Percentiles rank a stretch among this genome's conserved stretches.
These are phyloP conservation scores for Adenanthera pavonina DNA, from an alignment of 306 rosid genomes.

Conservation along the genomic window DNA sequence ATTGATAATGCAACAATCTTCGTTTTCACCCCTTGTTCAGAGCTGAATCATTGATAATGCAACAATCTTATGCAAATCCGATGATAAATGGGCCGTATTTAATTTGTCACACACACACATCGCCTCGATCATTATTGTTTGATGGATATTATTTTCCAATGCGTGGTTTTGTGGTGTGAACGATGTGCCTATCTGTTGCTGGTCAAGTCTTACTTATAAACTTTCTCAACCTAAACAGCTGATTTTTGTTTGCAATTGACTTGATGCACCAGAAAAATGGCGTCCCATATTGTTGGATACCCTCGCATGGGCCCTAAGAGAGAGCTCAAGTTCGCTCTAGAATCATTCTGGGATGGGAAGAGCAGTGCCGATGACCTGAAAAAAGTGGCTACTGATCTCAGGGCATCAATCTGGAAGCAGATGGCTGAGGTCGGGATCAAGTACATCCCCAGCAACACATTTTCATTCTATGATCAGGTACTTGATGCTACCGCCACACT, in stretches of 20 bases:
- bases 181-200: background rate
- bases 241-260: constrained; percentile 34
- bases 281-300: constrained; percentile 90
- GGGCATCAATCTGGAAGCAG: constrained; percentile 91
- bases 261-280: constrained; percentile 63
- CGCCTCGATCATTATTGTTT: background rate
- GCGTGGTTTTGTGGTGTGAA: background rate
- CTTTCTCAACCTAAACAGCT: constrained; percentile 2
- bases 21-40: background rate
- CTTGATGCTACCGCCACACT: constrained; percentile 84
- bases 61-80: background rate
- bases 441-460: constrained; percentile 90
- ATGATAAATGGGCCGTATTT: background rate
- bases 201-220: background rate
- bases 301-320: constrained; percentile 98
- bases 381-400: constrained; percentile 81
- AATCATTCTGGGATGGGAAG: constrained; percentile 91
- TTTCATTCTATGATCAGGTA: constrained; percentile 79
- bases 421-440: constrained; percentile 79
- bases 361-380: constrained; percentile 84
- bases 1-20: background rate
- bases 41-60: background rate
- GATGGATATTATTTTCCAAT: background rate
- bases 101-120: background rate
- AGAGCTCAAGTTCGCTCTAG: constrained; percentile 93